Base-by-base conservation (phyloP, 768 basidiomycete genomes). In the Tricholoma hemisulphureum region DNA sequence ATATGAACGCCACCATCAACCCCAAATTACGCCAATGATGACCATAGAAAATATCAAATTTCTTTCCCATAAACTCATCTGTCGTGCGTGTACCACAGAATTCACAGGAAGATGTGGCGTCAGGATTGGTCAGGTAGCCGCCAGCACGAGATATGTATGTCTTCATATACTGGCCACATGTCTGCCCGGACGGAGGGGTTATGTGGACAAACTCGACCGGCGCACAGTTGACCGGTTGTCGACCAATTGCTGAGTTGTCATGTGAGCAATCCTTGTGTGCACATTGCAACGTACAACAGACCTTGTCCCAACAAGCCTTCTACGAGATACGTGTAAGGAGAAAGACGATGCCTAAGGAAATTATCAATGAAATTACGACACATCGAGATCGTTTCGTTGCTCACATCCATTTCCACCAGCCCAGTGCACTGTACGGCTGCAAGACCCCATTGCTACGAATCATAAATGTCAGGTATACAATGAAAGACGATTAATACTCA, bases 331-430 rank as follows among this genome's bases (percentile, higher is more conserved):
- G 78, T 80, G 60, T 71, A 80, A 0, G 82, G 82, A 2, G 82
- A 81, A 6, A 81, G 51, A 51, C 70, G 72, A 56, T 84, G 63
- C 65, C 65, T 61, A 26, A n/a, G n/a, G n/a, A n/a, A n/a, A 18
- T 26, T 20, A 35, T 6, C 0, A 10, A 24, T n/a, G n/a, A n/a
- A n/a, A n/a, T 60, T 23, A 60, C 48, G 6, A 9, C 34, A 6
- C 14, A 32, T 14, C 32, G 11, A 23, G 24, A 18, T 28, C 6
- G 24, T 14, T 20, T 21, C 5, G 6, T 8, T 4, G 39, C 63
- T 58, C 80, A 89, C 86, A 88, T 86, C 87, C 87, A 89, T 51
- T 70, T 67, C 88, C 87, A 89, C 82, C 86, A 87, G 9, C 82
- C 82, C 2, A 89, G 80, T 16, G 77, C 74, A 5, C 76, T 62